These are phyloP conservation scores for Talaromyces pinophilus DNA, from an alignment of 2,329 filamentous ascomycete genomes.

Conservation along the genomic window DNA sequence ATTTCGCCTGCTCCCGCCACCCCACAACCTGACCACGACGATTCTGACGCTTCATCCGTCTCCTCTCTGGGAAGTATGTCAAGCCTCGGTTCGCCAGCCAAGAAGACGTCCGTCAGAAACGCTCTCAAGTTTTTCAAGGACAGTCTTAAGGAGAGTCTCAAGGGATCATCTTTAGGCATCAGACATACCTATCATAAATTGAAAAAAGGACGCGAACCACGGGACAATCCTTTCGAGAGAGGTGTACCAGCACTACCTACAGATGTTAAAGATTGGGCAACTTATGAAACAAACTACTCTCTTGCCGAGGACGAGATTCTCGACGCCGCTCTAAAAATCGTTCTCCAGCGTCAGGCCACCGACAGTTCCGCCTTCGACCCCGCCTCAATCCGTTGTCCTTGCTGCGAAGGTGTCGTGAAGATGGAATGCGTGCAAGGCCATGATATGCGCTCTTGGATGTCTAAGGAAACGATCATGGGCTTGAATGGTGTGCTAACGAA, in stretches of 20 bases:
- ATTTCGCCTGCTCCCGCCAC: background rate
- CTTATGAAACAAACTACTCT: slow-evolving; percentile 5
- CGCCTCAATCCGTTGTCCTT: slow-evolving; percentile 16
- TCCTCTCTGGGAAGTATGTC: background rate
- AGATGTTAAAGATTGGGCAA: background rate
- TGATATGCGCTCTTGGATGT: slow-evolving; percentile 10
- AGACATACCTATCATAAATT: background rate
- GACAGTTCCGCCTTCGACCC: background rate
- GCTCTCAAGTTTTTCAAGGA: slow-evolving; percentile 6
- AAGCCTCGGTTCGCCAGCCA: slow-evolving; percentile 6
- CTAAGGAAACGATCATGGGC: background rate
- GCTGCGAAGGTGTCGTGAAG: slow-evolving; percentile 11
- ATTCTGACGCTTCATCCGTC: background rate
- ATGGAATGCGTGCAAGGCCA: slow-evolving; percentile 15
- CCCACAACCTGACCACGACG: background rate
- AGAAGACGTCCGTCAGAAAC: background rate
- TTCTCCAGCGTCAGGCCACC: slow-evolving; percentile 11
- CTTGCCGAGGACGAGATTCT: slow-evolving; percentile 18
- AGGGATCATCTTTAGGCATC: background rate
- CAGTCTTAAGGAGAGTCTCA: background rate
- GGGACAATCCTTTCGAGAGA: background rate
- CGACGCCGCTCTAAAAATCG: slow-evolving; percentile 13
- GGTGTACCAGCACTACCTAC: background rate
- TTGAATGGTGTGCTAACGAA: slow-evolving; percentile 18
- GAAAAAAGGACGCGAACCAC: background rate